Evolutionary conservation across 2,329 filamentous ascomycete species (phyloP), one percentile per base, ranked within the genome.

Genomic region (Ceratocystis papillata): DNA sequence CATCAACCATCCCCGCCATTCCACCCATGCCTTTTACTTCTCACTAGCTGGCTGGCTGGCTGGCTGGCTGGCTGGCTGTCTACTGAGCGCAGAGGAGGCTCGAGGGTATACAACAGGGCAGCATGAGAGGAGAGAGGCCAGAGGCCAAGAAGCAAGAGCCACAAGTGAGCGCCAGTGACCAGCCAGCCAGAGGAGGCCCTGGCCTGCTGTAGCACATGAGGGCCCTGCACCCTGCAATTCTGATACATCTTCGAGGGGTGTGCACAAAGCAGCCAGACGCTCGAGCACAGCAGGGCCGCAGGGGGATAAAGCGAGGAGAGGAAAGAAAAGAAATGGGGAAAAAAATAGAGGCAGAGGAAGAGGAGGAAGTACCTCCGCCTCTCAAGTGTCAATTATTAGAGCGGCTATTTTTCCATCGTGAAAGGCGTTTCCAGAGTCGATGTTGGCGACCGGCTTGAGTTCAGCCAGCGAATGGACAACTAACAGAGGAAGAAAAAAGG

Each of bases 201-300:
- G 28, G 25, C 25, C 53, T 57, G 53, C 33, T 57, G 53, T 57
- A 57, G 53, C 28, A 57, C 28, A 17, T 57, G 53, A 37, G 25
- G 25, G 25, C 53, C 53, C 33, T 57, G 53, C 25, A 57, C 53
- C 53, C 53, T 57, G 53, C 28, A 57, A 57, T 33, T 33, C 53
- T 57, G 53, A 57, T 57, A 57, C 53, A 57, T 10, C 48, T 53
- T 53, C 25, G 10, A 28, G 53, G 53, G 53, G 25, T 57, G 53
- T 57, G 53, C 53, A 57, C 53, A 57, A 57, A 57, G 53, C 53
- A 57, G 10, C 53, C 12, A n/a, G 53, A 30, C 28, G 53, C 53
- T 57, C 53, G 53, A 30, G 53, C 53, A n/a, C 53, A 50, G 46
- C 46, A 50, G 46, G 46, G 46, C 17, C 17, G 46, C 33, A 37